Evolutionary conservation across 352 stramenopile species (phyloP).

Genomic region (Pythium dissotocum): DNA sequence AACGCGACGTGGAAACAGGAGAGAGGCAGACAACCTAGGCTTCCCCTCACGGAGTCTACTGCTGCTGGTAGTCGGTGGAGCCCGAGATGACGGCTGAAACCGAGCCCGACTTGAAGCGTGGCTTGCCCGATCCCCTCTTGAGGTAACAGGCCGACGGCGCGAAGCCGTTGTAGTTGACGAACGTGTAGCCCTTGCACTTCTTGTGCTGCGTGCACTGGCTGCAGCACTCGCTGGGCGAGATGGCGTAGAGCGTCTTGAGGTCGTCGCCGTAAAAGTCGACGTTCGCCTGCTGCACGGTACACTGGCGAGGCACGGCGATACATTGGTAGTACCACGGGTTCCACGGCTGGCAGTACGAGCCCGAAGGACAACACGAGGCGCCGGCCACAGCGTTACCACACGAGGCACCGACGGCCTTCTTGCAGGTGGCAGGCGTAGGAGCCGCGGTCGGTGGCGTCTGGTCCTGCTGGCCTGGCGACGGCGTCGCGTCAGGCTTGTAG

Average conservation of each 20-base stretch:
- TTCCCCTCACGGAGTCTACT: too few species aligned
- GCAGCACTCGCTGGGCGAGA: slow-evolving; percentile 50
- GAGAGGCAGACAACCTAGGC: too few species aligned
- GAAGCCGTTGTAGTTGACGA: slow-evolving; percentile 51
- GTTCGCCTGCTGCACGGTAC: slow-evolving; percentile 32
- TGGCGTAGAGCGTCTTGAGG: slow-evolving; percentile 36
- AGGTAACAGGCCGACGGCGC: slow-evolving; percentile 56
- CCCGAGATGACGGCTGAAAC: slow-evolving; percentile 32
- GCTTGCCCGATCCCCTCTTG: slow-evolving; percentile 38
- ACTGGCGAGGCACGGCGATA: slow-evolving; percentile 34
- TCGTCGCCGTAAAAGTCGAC: slow-evolving; percentile 58
- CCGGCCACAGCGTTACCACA: slow-evolving; percentile 40
- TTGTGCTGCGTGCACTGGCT: slow-evolving; percentile 36
- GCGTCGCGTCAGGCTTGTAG: background rate
- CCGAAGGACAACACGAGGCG: slow-evolving; percentile 35
- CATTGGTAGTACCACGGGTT: slow-evolving; percentile 59
- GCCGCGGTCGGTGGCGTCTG: background rate
- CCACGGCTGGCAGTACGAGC: slow-evolving; percentile 54
- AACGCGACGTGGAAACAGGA: too few species aligned
- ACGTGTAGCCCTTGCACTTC: slow-evolving; percentile 50
- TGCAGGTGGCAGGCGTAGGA: slow-evolving; percentile 19
- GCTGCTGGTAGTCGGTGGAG: too few species aligned
- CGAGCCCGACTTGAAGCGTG: slow-evolving; percentile 30
- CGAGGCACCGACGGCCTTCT: slow-evolving; percentile 24
- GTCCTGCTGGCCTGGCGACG: background rate